phyloP scores from a whole-genome alignment of 768 basidiomycete genomes.

The Podaxis mareebaensis region DNA sequence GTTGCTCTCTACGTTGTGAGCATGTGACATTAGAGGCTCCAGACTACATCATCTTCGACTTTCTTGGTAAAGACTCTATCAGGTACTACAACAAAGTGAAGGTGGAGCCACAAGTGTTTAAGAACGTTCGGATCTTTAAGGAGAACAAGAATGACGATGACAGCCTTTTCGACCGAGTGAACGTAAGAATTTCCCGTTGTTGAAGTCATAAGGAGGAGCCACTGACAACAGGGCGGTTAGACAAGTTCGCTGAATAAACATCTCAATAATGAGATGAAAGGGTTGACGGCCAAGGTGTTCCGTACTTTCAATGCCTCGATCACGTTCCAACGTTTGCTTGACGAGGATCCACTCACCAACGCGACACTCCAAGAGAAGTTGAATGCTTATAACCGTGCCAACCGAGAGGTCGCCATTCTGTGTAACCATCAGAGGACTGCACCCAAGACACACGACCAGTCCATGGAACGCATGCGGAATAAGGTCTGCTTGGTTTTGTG shows the following conservation, averaged over 20 bases:
- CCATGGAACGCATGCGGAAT: constrained; percentile 92
- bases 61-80: constrained; percentile 99
- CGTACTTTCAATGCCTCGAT: constrained; percentile 99
- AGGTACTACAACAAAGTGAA: constrained; percentile 91
- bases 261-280: constrained; percentile 91
- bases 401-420: constrained; percentile 94
- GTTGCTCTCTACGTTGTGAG: constrained; percentile 95
- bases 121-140: constrained; percentile 98
- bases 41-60: constrained; percentile 90
- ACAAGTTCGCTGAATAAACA: constrained; percentile 89
- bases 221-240: constrained; percentile 40
- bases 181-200: constrained; percentile 52
- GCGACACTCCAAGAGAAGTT: constrained; percentile 93
- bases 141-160: constrained; percentile 87
- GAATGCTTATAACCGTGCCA: constrained; percentile 95
- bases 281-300: constrained; percentile 98
- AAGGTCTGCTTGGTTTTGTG: constrained; percentile 53
- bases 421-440: constrained; percentile 99
- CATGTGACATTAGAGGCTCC: constrained; percentile 92
- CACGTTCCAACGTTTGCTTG: constrained; percentile 91
- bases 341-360: constrained; percentile 58
- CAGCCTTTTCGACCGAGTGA: constrained; percentile 92
- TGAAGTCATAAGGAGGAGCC: constrained; percentile 18
- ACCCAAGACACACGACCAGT: constrained; percentile 89
- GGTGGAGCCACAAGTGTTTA: constrained; percentile 93